Conservation (phyloP, 2,329 filamentous ascomycete species). For the Claviceps capensis region DNA sequence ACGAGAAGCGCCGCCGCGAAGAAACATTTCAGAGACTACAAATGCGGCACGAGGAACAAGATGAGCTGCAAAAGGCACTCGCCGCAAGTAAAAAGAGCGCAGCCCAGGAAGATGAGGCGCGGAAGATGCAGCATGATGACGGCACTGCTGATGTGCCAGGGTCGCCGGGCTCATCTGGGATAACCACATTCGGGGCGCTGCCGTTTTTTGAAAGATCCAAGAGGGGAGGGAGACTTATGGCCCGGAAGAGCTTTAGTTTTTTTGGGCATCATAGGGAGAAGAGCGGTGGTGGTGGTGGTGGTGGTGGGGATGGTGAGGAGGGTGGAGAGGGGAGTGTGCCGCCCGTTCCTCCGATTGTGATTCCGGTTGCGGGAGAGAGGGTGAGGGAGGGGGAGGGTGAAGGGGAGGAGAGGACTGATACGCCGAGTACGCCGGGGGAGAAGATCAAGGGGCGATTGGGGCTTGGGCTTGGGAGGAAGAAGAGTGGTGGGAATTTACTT, state of each 20-base stretch:
- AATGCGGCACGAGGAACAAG: constrained; percentile 41
- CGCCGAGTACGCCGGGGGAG: constrained; percentile 28
- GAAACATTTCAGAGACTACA: constrained; percentile 40
- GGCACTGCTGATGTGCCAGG: constrained; percentile 5
- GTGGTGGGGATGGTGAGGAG: too few species aligned
- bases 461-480: constrained; percentile 56
- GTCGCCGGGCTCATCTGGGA: background rate
- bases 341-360: too few species aligned
- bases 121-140: constrained; percentile 21
- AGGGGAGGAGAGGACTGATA: constrained; percentile 16
- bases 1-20: constrained; percentile 28
- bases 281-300: constrained; percentile 12
- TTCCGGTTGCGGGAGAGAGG: too few species aligned
- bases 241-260: constrained; percentile 61
- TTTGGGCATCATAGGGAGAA: constrained; percentile 36
- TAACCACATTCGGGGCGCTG: constrained; percentile 20
- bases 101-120: constrained; percentile 33
- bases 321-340: too few species aligned
- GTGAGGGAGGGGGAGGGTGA: constrained; percentile 4
- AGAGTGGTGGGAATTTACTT: constrained; percentile 38
- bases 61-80: constrained; percentile 48
- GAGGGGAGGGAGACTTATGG: constrained; percentile 64
- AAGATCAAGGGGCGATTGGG: constrained; percentile 52
- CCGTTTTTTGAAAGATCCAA: constrained; percentile 52
- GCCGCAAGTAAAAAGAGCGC: constrained; percentile 53